These are phyloP conservation scores for Pythium biforme DNA, from an alignment of 352 stramenopile genomes.

Conservation along the genomic window DNA sequence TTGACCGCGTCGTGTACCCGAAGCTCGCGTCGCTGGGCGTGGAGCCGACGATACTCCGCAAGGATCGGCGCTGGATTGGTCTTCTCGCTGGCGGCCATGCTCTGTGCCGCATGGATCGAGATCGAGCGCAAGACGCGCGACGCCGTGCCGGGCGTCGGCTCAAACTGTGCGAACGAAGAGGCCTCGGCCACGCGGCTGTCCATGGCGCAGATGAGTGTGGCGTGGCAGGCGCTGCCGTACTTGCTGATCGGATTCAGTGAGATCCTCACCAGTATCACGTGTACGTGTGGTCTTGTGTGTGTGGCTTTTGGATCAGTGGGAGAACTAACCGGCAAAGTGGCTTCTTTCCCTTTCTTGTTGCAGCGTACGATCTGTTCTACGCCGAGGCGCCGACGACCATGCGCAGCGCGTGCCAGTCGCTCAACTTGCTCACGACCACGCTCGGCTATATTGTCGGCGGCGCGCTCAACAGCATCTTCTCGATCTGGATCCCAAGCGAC, in stretches of 20 bases:
- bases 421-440: constrained; percentile 89
- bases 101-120: constrained; percentile 64
- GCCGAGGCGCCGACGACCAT: constrained; percentile 89
- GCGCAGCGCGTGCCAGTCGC: constrained; percentile 86
- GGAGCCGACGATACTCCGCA: constrained; percentile 70
- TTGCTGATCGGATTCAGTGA: constrained; percentile 84
- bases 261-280: constrained; percentile 88
- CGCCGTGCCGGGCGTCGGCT: constrained; percentile 45
- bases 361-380: constrained; percentile 90
- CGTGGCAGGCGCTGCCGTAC: constrained; percentile 89
- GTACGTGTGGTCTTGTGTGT: constrained; percentile 39
- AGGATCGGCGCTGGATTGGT: constrained; percentile 82
- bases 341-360: not conserved
- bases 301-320: not conserved
- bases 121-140: constrained; percentile 54
- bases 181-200: constrained; percentile 37
- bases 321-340: too few relatives aligned
- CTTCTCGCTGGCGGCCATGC: constrained; percentile 77
- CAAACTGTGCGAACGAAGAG: constrained; percentile 66
- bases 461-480: constrained; percentile 83
- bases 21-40: constrained; percentile 49
- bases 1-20: constrained; percentile 82
- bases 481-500: constrained; percentile 88
- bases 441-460: constrained; percentile 82
- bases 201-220: constrained; percentile 81